Percentiles rank a stretch among this genome's conserved stretches.
phyloP scores from a whole-genome alignment of 495 filamentous ascomycete species.

The Jackrogersella multiformis region DNA sequence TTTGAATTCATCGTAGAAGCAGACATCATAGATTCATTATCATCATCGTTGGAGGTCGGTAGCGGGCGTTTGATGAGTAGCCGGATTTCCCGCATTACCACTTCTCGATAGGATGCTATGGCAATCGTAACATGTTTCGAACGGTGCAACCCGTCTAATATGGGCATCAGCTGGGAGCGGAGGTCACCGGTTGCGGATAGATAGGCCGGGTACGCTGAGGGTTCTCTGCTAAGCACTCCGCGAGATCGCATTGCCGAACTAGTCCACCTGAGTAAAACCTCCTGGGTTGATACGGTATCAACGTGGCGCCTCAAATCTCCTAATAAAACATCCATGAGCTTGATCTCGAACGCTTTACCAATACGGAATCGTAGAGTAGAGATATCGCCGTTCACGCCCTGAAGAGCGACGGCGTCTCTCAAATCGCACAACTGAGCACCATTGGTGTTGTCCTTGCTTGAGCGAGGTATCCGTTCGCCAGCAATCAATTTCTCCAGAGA shows the following conservation, averaged over 20 bases:
- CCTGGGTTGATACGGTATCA: slow-evolving; percentile 72
- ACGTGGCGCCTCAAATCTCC: slow-evolving; percentile 84
- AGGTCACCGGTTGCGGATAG: slow-evolving; percentile 73
- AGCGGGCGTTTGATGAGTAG: slow-evolving; percentile 84
- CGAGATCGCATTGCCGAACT: slow-evolving; percentile 63
- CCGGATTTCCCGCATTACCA: slow-evolving; percentile 85
- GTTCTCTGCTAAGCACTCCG: slow-evolving; percentile 70
- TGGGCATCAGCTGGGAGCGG: slow-evolving; percentile 70
- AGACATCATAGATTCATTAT: slow-evolving; percentile 89
- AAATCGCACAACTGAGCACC: slow-evolving; percentile 69
- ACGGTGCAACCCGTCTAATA: slow-evolving; percentile 79
- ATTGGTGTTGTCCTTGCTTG: slow-evolving; percentile 46
- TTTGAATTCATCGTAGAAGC: slow-evolving; percentile 79
- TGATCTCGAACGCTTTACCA: slow-evolving; percentile 84
- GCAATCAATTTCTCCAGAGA: slow-evolving; percentile 79
- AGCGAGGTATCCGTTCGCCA: slow-evolving; percentile 53
- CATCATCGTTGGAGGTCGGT: slow-evolving; percentile 91
- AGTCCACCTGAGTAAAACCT: slow-evolving; percentile 81
- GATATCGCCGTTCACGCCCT: slow-evolving; percentile 81
- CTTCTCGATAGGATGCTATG: slow-evolving; percentile 85
- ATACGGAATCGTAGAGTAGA: slow-evolving; percentile 78
- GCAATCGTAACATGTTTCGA: slow-evolving; percentile 81
- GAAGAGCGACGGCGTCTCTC: slow-evolving; percentile 78
- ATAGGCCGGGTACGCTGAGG: slow-evolving; percentile 77
- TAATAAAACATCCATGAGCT: slow-evolving; percentile 81